Evolutionary conservation across 1,284 basidiomycete genomes (phyloP), one percentile per base, ranked within the genome.

Genomic region (Ustilago lituana): DNA sequence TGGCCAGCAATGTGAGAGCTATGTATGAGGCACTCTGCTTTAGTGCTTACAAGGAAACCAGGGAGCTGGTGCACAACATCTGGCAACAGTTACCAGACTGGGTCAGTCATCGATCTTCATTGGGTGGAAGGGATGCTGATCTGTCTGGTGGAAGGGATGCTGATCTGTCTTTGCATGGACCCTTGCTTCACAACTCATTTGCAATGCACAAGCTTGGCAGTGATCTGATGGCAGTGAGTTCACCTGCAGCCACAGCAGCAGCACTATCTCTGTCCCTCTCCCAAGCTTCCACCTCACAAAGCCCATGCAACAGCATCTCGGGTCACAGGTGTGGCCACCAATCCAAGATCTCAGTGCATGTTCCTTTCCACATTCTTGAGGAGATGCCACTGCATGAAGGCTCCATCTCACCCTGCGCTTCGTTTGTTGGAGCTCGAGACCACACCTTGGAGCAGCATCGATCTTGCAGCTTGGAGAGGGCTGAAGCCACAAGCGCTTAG

Each of bases 21-120:
- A 54, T 63, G 9, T 32, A 54, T 23, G 68, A 71, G 14, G 44
- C 55, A 22, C 27, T 65, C 22, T 52, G 62, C 23, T 59, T 37
- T 45, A 63, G 66, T 36, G 31, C 46, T 1, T 59, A 55, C 44
- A 59, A 60, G 39, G 66, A 69, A 24, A 63, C 43, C 12, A 56
- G 44, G 26, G 66, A 59, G 41, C 60, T 60, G 5, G 60, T 69
- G 12, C 66, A 69, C 37, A 60, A 64, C 35, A 69, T 69, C 15
- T 69, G 66, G 66, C 45, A 69, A 19, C 66, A 69, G 29, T 27
- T 69, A 29, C 66, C 66, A n/a, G 66, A 69, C 36, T 69, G 66
- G 66, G 52, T 64, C 33, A 63, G 66, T 23, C 66, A 58, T 29
- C 57, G 62, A 38, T 61, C 62, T 2, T 70, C 67, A 12, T n/a